Evolutionary conservation across 108 stramenopile genomes (phyloP).

Genomic region (Aurantiochytrium sp.): DNA sequence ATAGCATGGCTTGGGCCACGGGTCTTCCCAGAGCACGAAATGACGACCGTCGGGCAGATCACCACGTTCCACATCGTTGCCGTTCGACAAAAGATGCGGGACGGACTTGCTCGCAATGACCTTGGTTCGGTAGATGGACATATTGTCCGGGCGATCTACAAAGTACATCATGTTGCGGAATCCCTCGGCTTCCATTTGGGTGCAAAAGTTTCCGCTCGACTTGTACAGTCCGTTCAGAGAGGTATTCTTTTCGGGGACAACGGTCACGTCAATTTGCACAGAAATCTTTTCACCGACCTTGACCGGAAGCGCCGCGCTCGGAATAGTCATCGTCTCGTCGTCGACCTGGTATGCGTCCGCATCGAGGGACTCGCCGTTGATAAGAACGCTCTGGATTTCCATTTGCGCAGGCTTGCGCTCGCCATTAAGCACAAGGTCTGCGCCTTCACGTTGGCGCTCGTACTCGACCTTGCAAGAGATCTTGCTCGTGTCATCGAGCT

Average conservation of each 20-base stretch:
- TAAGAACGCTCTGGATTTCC: constrained; percentile 28
- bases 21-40: constrained; percentile 82
- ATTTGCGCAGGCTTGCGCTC: constrained; percentile 59
- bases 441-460: background rate
- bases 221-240: constrained; percentile 84
- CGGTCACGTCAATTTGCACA: constrained; percentile 57
- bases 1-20: constrained; percentile 87
- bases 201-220: constrained; percentile 72
- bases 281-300: background rate
- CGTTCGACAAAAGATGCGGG: constrained; percentile 82
- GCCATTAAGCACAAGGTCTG: constrained; percentile 71
- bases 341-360: constrained; percentile 53
- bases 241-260: constrained; percentile 79
- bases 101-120: constrained; percentile 69
- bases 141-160: constrained; percentile 89
- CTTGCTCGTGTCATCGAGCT: constrained; percentile 15
- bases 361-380: constrained; percentile 29
- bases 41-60: constrained; percentile 41
- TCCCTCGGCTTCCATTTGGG: constrained; percentile 74
- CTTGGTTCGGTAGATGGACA: constrained; percentile 70
- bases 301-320: background rate
- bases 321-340: background rate
- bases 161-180: constrained; percentile 83
- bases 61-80: constrained; percentile 68
- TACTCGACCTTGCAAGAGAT: constrained; percentile 26